Conservation (phyloP, 495 filamentous ascomycete genomes). For the Neurospora sp. region DNA sequence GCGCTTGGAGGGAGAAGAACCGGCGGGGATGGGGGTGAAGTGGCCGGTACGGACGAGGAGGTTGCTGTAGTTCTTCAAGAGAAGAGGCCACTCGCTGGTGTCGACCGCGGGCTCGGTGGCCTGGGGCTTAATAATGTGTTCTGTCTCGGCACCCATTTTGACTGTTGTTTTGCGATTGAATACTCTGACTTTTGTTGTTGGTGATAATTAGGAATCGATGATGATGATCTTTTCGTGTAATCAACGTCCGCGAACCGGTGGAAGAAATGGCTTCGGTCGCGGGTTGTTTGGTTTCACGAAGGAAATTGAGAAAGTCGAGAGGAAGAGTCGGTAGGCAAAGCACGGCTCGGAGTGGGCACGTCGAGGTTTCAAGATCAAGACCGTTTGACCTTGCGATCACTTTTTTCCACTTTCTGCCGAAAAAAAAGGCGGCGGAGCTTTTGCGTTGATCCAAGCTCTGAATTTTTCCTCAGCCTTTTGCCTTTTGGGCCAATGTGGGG, state of each 20-base stretch:
- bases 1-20: conserved; percentile 75
- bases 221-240: neutral
- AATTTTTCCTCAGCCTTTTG: neutral
- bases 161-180: neutral
- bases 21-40: conserved; percentile 87
- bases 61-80: conserved; percentile 87
- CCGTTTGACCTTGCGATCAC: neutral
- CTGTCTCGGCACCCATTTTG: conserved; percentile 36
- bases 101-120: conserved; percentile 57
- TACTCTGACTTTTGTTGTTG: neutral
- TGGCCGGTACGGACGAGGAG: conserved; percentile 79
- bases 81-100: conserved; percentile 75
- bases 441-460: neutral
- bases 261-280: neutral
- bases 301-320: neutral
- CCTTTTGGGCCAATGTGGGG: neutral
- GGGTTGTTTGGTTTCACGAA: neutral
- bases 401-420: neutral
- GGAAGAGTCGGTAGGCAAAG: neutral
- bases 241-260: neutral
- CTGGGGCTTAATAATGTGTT: conserved; percentile 84
- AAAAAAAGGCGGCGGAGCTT: neutral
- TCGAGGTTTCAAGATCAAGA: neutral
- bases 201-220: neutral
- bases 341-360: neutral